Evolutionary conservation across 169 alveolate species (phyloP).

Genomic region (Babesia microti): DNA sequence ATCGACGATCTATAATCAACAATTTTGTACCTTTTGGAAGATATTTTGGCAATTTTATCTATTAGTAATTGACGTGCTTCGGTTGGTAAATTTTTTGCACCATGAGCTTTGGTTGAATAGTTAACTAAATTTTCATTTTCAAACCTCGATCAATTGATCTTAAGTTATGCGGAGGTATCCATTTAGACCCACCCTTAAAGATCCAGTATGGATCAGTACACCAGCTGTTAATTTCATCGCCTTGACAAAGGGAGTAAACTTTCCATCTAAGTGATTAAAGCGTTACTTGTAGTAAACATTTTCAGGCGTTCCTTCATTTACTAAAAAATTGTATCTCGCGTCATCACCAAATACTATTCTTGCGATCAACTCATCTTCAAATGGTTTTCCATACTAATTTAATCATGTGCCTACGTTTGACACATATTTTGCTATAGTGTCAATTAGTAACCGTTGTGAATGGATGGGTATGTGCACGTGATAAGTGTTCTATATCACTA

Average conservation of each 20-base stretch:
- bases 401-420: slow-evolving; percentile 7
- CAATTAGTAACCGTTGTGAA: slow-evolving; percentile 25
- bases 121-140: too few relatives aligned
- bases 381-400: slow-evolving; percentile 19
- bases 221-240: slow-evolving; percentile 16
- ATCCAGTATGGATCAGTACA: slow-evolving; percentile 13
- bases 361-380: slow-evolving; percentile 16
- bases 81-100: too few relatives aligned
- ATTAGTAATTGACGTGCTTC: too few relatives aligned
- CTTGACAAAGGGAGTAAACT: slow-evolving; percentile 38
- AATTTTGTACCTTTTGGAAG: too few relatives aligned
- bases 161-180: slow-evolving; percentile 18
- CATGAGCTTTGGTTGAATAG: too few relatives aligned
- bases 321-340: not conserved
- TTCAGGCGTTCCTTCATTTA: slow-evolving; percentile 29
- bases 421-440: slow-evolving; percentile 28
- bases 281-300: slow-evolving; percentile 32
- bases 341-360: slow-evolving; percentile 15
- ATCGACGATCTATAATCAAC: too few relatives aligned
- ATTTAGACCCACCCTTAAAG: slow-evolving; percentile 7
- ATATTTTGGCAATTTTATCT: too few relatives aligned
- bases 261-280: slow-evolving; percentile 22
- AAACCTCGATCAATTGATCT: too few relatives aligned
- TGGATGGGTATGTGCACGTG: too few relatives aligned
- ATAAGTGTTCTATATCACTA: too few relatives aligned